Evolutionary conservation across 768 basidiomycete genomes (phyloP).

Genomic region (Lactifluus piperatus): DNA sequence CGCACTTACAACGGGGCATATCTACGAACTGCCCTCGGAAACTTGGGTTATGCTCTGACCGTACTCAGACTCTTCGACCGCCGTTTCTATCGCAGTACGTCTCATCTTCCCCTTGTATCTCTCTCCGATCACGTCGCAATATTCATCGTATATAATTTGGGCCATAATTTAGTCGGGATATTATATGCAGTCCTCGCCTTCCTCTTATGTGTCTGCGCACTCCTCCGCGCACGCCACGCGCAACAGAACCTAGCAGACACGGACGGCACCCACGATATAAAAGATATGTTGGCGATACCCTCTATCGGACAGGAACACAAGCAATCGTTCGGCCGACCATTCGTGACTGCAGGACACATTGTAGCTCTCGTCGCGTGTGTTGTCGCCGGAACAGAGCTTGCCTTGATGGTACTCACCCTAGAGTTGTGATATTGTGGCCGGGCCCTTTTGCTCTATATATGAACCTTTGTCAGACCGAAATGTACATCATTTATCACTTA

Average conservation of each 20-base stretch:
- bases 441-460: neutral
- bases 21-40: constrained; percentile 62
- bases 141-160: neutral
- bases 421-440: neutral
- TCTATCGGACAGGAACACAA: constrained; percentile 54
- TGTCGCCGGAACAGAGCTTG: constrained; percentile 57
- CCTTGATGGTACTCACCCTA: constrained; percentile 54
- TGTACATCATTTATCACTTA: too few species aligned
- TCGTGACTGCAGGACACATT: constrained; percentile 74
- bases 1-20: constrained; percentile 83
- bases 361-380: constrained; percentile 50
- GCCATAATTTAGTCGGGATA: constrained; percentile 38
- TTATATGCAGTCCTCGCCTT: constrained; percentile 55
- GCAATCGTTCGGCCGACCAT: constrained; percentile 66
- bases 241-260: constrained; percentile 70
- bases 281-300: constrained; percentile 33
- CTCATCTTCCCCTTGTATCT: neutral
- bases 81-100: constrained; percentile 64
- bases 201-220: constrained; percentile 49
- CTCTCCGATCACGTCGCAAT: neutral
- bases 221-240: constrained; percentile 54
- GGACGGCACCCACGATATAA: neutral
- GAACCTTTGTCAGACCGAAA: neutral
- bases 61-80: constrained; percentile 73
- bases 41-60: constrained; percentile 63